Conservation (phyloP, 2,329 filamentous ascomycete species). For the Rosellinia necatrix region DNA sequence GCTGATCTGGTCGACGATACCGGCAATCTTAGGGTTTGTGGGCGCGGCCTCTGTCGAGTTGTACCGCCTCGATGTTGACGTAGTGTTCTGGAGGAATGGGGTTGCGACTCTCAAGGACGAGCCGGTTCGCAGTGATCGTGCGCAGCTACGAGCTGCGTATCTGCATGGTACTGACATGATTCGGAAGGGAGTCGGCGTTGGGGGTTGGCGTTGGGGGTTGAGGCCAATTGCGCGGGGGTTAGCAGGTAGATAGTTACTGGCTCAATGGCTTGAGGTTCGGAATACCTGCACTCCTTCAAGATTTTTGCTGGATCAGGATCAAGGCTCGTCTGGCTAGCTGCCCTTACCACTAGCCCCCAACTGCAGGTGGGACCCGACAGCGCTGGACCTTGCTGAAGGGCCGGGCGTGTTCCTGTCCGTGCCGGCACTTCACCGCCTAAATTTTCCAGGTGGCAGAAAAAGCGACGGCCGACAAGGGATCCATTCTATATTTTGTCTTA, state of each 20-base stretch:
- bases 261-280: constrained; percentile 28
- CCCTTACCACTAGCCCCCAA: too few relatives aligned
- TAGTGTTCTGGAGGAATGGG: constrained; percentile 53
- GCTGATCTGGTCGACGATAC: constrained; percentile 98
- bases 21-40: constrained; percentile 86
- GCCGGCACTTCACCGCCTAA: constrained; percentile 37
- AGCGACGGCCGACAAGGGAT: constrained; percentile 27
- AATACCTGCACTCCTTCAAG: constrained; percentile 31
- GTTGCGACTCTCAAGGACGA: constrained; percentile 52
- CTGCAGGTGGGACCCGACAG: too few relatives aligned
- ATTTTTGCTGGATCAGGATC: constrained; percentile 36
- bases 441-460: constrained; percentile 36
- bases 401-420: background rate
- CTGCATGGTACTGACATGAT: constrained; percentile 67
- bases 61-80: constrained; percentile 71
- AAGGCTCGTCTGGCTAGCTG: constrained; percentile 16
- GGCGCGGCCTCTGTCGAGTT: constrained; percentile 76
- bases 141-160: constrained; percentile 67
- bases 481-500: constrained; percentile 18
- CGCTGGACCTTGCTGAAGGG: constrained; percentile 5
- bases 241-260: constrained; percentile 15
- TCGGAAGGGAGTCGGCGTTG: constrained; percentile 31
- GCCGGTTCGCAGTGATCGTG: constrained; percentile 62
- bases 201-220: constrained; percentile 21
- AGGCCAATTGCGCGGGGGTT: constrained; percentile 23